Base-by-base conservation (phyloP, 768 basidiomycete species). In the Suillus variegatus region DNA sequence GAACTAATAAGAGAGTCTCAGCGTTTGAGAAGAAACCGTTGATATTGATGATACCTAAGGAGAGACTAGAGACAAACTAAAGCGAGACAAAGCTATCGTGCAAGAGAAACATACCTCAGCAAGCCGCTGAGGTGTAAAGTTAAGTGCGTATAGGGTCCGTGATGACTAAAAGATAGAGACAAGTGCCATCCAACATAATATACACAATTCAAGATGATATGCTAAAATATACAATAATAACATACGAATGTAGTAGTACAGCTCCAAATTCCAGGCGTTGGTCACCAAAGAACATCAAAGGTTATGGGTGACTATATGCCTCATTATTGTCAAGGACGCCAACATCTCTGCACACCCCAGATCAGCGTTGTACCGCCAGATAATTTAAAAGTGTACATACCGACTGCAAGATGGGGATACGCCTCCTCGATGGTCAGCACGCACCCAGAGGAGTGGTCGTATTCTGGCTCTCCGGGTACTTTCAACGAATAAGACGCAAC, bases 401-500 rank as follows among this genome's bases (percentile, higher is more conserved):
- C 90, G 63, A 80, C 79, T 40, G 84, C 85, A 49, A 90, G 78
- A 61, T 85, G 78, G 3, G 79, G 81, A 61, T 83, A 90, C 7
- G 80, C 78, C 68, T 90, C 90, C 49, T 88, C 87, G 22, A 91
- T 80, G 36, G 84, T 87, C 56, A 91, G 75, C 77, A 85, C 84
- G 65, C 86, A 86, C 2, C 88, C 88, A 3, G 88, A 88, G 0
- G 87, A 88, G 54, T 76, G 71, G 1, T 49, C 55, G 67, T 88
- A 88, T 20, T 78, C 79, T 4, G 87, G 85, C 69, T 89, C 88
- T 36, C 83, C 85, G 0, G 82, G 74, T 18, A 79, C 70, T 66
- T 86, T 88, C 58, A 87, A 80, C 71, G 80, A 82, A 73, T 91
- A 91, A 69, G 83, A 84, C 0, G 90, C 86, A 22, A 91, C 82